A percentile compares a stretch with the other conserved stretches of the same genome.
Conservation (phyloP, 1,284 basidiomycete genomes). For the Leccinum insigne region DNA sequence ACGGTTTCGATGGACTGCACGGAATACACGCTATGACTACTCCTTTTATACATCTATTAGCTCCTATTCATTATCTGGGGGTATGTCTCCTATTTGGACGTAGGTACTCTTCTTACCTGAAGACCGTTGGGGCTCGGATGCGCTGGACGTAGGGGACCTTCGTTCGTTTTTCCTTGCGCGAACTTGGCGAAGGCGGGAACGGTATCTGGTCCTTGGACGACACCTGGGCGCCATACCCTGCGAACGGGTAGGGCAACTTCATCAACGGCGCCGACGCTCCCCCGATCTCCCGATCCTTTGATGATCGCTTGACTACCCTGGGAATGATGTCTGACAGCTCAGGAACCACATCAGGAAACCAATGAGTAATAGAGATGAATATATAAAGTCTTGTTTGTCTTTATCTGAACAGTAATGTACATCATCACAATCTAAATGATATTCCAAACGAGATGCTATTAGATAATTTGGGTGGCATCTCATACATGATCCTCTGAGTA, state of each 20-base stretch:
- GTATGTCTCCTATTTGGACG: no score
- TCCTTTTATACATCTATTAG: no score
- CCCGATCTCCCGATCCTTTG: conserved; percentile 37
- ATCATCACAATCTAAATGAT: no score
- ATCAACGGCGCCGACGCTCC: conserved; percentile 40
- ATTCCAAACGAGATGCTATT: no score
- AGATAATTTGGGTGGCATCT: no score
- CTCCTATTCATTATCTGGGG: no score
- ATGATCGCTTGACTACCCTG: conserved; percentile 40
- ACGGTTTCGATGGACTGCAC: no score
- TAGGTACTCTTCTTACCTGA: background rate
- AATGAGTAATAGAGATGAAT: no score
- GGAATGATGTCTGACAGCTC: conserved; percentile 46
- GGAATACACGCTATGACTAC: no score
- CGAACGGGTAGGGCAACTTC: conserved; percentile 63
- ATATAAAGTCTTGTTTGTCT: no score
- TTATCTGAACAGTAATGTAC: no score
- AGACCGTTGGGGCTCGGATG: conserved; percentile 20
- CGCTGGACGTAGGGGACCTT: conserved; percentile 25
- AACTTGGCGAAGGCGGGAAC: conserved; percentile 64
- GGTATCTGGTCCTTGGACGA: conserved; percentile 64
- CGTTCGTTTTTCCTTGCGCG: conserved; percentile 34
- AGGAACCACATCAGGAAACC: conserved; percentile 18
- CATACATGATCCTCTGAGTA: no score
- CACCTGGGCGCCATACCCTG: conserved; percentile 51